Evolutionary conservation across 495 filamentous ascomycete genomes (phyloP), one percentile per base, ranked within the genome.

Genomic region (Lepidopterella palustris): DNA sequence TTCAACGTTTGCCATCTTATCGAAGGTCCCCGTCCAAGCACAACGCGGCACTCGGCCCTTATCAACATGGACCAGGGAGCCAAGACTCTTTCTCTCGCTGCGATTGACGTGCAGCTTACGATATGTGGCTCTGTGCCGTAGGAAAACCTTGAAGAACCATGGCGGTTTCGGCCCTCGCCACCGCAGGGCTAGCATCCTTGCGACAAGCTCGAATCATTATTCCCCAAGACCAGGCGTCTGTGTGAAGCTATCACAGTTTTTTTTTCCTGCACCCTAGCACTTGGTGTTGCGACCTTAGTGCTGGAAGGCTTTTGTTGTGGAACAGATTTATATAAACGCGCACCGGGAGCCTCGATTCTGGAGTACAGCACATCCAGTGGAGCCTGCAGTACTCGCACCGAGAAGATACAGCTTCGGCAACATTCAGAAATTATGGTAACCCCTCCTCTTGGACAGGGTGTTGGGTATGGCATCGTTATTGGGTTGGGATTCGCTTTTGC

Each of bases 401-500:
- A 31, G 42, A 58, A 45, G 50, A 29, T 10, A 49, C 32, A 20
- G 48, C 40, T 51, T 55, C 13, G 53, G n/a, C 25, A 45, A 52
- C 31, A 5, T 42, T 18, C 48, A 24, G 15, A 24, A 45, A 29
- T 26, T 13, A 59, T 59, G 47, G 20, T 31, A 1, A 21, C 26
- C 25, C 57, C 64, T 31, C 64, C 64, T 5, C 64, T 67, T n/a
- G 24, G 48, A 15, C 60, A 67, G 42, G 58, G 53, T 29, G 61
- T 60, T 32, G 64, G 71, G 53, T 73, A 73, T 72, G 71, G 71
- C 45, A 60, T 73, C 26, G 60, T 73, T 29, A 57, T 73, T 53
- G 71, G 71, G 11, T 45, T 73, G 24, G 71, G 71, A 23, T 71
- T 72, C 40, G 65, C 69, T 20, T 72, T 73, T 61, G 67, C 71